phyloP scores from a whole-genome alignment of 2,329 filamentous ascomycete genomes.

The Triangularia setosa region DNA sequence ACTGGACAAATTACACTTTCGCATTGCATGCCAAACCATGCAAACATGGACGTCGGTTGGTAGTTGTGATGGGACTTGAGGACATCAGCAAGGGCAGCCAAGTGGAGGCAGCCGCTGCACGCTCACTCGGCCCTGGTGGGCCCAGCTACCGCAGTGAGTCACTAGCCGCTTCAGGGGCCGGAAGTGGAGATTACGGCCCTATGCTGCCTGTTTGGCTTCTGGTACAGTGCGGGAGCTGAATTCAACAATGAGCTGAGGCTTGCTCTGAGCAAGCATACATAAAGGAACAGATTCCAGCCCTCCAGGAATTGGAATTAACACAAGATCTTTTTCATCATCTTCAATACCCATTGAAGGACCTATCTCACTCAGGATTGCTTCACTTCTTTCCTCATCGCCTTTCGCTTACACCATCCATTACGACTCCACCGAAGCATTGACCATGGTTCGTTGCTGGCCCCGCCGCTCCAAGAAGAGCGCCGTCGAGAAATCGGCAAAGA shows the following conservation, averaged over 20 bases:
- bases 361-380: neutral
- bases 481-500: slow-evolving; percentile 12
- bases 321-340: neutral
- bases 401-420: neutral
- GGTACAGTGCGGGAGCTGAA: neutral
- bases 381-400: neutral
- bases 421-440: slow-evolving; percentile 2
- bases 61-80: neutral
- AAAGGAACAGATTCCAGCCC: neutral
- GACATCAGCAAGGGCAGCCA: neutral
- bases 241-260: neutral
- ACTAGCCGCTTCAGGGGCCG: slow-evolving; percentile 9
- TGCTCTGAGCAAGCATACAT: neutral
- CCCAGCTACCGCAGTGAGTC: slow-evolving; percentile 19
- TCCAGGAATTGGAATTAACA: neutral
- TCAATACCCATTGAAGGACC: neutral
- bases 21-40: neutral
- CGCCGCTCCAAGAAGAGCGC: slow-evolving; percentile 19
- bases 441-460: slow-evolving; percentile 23
- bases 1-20: neutral
- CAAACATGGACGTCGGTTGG: neutral
- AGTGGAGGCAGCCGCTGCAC: slow-evolving; percentile 19
- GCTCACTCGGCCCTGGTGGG: neutral
- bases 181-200: slow-evolving; percentile 17
- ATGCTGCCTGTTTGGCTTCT: neutral